Evolutionary conservation across 257 asterid species (phyloP), one percentile per base, ranked within the genome.

Genomic region (Marsdenia floribunda): DNA sequence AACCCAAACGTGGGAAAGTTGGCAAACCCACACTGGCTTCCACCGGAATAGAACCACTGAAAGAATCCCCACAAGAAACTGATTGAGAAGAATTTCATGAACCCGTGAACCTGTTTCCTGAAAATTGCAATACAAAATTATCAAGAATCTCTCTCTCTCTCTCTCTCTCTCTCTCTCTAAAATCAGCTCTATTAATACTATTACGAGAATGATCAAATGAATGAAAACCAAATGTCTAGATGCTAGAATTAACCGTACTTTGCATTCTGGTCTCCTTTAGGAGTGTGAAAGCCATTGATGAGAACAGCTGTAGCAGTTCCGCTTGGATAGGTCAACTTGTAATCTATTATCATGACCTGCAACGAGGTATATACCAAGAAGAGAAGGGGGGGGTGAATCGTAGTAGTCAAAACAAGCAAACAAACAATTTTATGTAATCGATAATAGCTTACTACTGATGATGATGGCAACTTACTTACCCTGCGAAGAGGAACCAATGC

Each of bases 31-130:
- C 98, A 93, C 29, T 60, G 77, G 11, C 79, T 81, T 46, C 96
- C 97, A 53, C 98, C 97, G 2, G 96, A 69, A 44, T 81, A 93
- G 84, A 91, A 88, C 98, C 97, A 93, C 50, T 91, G 96, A 86
- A 93, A 93, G 80, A 86, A 88, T 70, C 93, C 89, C 98, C 98
- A 91, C 10, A 90, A 0, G 88, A 93, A 91, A 82, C 98, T 93
- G 59, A 88, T 11, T 5, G 98, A 89, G 76, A 90, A 88, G 83
- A 88, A 86, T 76, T 82, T 93, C 85, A 75, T 64, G 82, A 93
- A 93, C 72, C 97, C 97, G 18, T 60, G 83, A 47, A 93, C 91
- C 75, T 93, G 98, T 80, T 86, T 84, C 90, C 97, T 93, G 89
- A 67, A 84, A 59, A 72, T 63, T 68, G 33, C 33, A 29, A 29